A percentile compares a stretch with the other conserved stretches of the same genome.
These are phyloP conservation scores for Mitragyna speciosa DNA, from an alignment of 257 asterid species.

Conservation along the genomic window DNA sequence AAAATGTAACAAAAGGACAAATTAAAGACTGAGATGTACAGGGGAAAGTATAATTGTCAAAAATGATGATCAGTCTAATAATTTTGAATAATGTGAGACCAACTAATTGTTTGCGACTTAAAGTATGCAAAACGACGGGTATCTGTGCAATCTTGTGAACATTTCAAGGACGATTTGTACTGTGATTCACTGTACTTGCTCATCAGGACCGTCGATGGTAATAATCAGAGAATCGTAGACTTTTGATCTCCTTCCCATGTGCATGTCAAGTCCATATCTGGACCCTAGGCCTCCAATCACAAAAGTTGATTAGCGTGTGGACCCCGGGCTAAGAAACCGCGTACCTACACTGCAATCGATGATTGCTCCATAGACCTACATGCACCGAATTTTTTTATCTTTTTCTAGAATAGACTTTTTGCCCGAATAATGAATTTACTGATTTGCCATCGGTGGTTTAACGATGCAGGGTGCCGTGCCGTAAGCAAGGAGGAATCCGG, in stretches of 20 bases:
- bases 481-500: slow-evolving; percentile 63
- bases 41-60: no score
- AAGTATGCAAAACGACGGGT: neutral
- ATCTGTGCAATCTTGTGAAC: neutral
- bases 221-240: slow-evolving; percentile 22
- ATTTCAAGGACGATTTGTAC: neutral
- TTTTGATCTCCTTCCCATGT: slow-evolving; percentile 16
- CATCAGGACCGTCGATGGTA: neutral
- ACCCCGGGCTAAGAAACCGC: neutral
- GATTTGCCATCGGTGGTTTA: neutral
- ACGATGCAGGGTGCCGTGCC: slow-evolving; percentile 50
- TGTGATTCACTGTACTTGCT: neutral
- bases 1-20: no score
- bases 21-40: no score
- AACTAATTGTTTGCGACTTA: neutral
- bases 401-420: neutral
- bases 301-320: slow-evolving; percentile 7
- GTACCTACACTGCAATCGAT: neutral
- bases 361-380: neutral
- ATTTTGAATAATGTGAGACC: no score
- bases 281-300: neutral
- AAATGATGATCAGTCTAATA: no score
- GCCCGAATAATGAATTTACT: neutral
- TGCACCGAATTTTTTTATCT: neutral
- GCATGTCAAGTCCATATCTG: neutral